phyloP scores from a whole-genome alignment of 2,329 filamentous ascomycete genomes.

The Westerdykella ornata region DNA sequence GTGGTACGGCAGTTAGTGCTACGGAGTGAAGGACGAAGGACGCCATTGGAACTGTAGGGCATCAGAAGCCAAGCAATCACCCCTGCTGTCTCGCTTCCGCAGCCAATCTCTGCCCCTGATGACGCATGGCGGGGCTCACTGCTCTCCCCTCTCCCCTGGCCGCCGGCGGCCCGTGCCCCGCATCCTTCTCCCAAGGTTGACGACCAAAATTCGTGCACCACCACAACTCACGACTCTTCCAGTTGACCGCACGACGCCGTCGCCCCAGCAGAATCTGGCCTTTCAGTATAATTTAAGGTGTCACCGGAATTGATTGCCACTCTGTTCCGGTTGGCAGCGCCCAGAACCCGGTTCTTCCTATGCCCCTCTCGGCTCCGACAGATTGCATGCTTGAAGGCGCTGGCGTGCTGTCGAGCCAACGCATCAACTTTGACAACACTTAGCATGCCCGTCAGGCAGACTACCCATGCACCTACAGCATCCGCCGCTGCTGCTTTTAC shows the following conservation, averaged over 20 bases:
- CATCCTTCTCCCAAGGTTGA: background rate
- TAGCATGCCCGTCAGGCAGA: slow-evolving; percentile 35
- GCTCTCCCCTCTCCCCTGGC: slow-evolving; percentile 20
- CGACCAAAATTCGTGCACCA: no score
- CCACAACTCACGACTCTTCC: background rate
- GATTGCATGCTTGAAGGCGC: slow-evolving; percentile 35
- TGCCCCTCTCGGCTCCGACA: slow-evolving; percentile 25
- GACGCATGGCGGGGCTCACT: slow-evolving; percentile 31
- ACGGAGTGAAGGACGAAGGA: background rate
- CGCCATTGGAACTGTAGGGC: slow-evolving; percentile 2
- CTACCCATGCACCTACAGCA: slow-evolving; percentile 36
- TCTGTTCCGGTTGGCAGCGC: slow-evolving; percentile 21
- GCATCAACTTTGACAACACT: slow-evolving; percentile 40
- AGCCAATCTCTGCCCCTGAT: slow-evolving; percentile 24
- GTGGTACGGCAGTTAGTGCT: slow-evolving; percentile 6
- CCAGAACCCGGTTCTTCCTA: slow-evolving; percentile 26
- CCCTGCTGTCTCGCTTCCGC: slow-evolving; percentile 14
- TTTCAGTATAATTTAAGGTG: background rate
- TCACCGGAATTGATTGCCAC: slow-evolving; percentile 1
- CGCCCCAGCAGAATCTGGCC: slow-evolving; percentile 7
- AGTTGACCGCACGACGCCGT: background rate
- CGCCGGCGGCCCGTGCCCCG: slow-evolving; percentile 8
- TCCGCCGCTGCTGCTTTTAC: slow-evolving; percentile 33
- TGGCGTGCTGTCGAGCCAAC: slow-evolving; percentile 38
- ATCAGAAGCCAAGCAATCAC: slow-evolving; percentile 7